phyloP scores from a whole-genome alignment of 2,329 filamentous ascomycete genomes.

The Proliferodiscus dingleyae region DNA sequence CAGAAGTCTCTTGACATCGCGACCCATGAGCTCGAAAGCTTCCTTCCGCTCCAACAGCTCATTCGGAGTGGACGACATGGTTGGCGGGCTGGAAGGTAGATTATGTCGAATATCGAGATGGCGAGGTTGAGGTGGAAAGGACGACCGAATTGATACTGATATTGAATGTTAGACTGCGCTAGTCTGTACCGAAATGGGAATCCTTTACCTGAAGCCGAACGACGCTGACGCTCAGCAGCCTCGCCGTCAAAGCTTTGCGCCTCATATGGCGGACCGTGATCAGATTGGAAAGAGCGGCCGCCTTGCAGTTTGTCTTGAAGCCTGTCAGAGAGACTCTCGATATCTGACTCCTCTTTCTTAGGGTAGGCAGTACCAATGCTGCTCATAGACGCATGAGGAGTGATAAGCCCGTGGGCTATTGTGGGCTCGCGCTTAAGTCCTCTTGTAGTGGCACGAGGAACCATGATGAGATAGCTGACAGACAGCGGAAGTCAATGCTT shows the following conservation, averaged over 20 bases:
- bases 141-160: background rate
- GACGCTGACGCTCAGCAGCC: background rate
- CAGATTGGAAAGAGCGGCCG: background rate
- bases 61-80: conserved; percentile 5
- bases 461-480: background rate
- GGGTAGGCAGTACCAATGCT: conserved; percentile 7
- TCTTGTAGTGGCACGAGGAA: background rate
- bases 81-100: conserved; percentile 7
- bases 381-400: conserved; percentile 12
- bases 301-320: conserved; percentile 4
- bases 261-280: conserved; percentile 5
- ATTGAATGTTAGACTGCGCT: background rate
- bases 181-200: background rate
- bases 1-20: conserved; percentile 60
- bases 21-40: conserved; percentile 44
- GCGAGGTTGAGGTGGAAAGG: background rate
- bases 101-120: background rate
- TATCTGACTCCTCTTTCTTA: conserved; percentile 10
- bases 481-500: background rate
- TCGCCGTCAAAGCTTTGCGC: background rate
- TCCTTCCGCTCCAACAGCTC: conserved; percentile 36
- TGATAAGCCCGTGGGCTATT: conserved; percentile 8
- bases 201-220: conserved; percentile 11
- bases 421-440: conserved; percentile 15
- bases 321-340: conserved; percentile 5